Evolutionary conservation across 805 yeast genomes (phyloP).

Genomic region (Candida maris): DNA sequence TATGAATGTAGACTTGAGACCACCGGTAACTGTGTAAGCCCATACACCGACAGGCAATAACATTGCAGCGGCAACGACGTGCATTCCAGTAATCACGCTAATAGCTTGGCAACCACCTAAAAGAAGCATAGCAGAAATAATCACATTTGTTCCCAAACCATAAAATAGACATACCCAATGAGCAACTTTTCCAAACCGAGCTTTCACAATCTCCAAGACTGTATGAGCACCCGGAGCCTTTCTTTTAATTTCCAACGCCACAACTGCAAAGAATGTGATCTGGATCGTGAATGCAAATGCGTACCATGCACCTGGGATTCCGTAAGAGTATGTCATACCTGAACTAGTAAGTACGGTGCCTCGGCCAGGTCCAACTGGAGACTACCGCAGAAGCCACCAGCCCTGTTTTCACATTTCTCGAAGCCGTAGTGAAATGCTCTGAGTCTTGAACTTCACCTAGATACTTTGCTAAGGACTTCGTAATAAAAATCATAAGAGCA

Average conservation of each 20-base stretch:
- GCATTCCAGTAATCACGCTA: slow-evolving; percentile 40
- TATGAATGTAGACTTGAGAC: slow-evolving; percentile 48
- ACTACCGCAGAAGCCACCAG: slow-evolving; percentile 41
- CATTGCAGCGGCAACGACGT: slow-evolving; percentile 42
- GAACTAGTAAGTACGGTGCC: slow-evolving; percentile 26
- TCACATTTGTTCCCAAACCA: slow-evolving; percentile 35
- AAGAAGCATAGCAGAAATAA: slow-evolving; percentile 36
- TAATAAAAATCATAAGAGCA: slow-evolving; percentile 37
- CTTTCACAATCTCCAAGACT: slow-evolving; percentile 34
- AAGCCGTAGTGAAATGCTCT: slow-evolving; percentile 44
- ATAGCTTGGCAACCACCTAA: slow-evolving; percentile 44
- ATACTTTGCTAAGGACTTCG: slow-evolving; percentile 34
- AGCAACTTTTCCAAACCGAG: slow-evolving; percentile 35
- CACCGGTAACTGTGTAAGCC: slow-evolving; percentile 48
- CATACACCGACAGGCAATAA: slow-evolving; percentile 45
- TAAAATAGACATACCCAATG: slow-evolving; percentile 36
- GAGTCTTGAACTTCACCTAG: slow-evolving; percentile 39
- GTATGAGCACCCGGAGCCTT: slow-evolving; percentile 43
- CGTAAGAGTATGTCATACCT: slow-evolving; percentile 22
- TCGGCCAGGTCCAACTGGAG: slow-evolving; percentile 36
- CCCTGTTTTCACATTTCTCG: slow-evolving; percentile 41
- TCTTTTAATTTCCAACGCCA: slow-evolving; percentile 39
- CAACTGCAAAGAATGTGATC: slow-evolving; percentile 33
- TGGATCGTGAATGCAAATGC: slow-evolving; percentile 36
- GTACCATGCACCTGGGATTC: slow-evolving; percentile 21